Evolutionary conservation across 164 flowering plant genomes (phyloP).

Genomic region (Stephania cephalantha): DNA sequence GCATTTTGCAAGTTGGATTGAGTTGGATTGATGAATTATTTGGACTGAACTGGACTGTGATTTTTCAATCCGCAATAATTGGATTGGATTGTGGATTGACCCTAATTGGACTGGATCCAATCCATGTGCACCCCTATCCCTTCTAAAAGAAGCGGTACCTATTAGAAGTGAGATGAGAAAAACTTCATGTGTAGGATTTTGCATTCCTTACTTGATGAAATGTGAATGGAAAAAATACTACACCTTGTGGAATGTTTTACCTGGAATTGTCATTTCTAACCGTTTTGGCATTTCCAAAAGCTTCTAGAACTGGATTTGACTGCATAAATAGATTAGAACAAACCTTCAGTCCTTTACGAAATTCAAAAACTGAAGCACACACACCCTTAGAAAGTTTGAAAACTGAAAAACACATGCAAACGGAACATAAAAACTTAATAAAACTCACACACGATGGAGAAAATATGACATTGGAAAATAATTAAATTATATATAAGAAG

Average conservation of each 20-base stretch:
- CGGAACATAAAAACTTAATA: too few relatives aligned
- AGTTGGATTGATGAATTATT: too few relatives aligned
- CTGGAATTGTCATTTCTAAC: slow-evolving; percentile 82
- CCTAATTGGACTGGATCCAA: too few relatives aligned
- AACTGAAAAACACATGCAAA: too few relatives aligned
- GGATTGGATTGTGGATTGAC: too few relatives aligned
- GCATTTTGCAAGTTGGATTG: too few relatives aligned
- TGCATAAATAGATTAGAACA: slow-evolving; percentile 26
- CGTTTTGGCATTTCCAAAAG: slow-evolving; percentile 91
- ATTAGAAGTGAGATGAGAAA: background rate
- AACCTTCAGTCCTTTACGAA: background rate
- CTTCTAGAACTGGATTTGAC: slow-evolving; percentile 95
- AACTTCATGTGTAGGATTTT: background rate
- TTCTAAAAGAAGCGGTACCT: too few relatives aligned
- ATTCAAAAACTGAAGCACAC: background rate
- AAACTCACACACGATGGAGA: background rate
- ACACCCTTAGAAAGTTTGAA: too few relatives aligned
- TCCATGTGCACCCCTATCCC: background rate
- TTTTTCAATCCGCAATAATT: too few relatives aligned
- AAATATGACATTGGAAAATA: background rate
- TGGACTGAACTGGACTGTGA: too few relatives aligned
- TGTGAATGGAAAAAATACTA: background rate
- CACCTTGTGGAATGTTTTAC: slow-evolving; percentile 28
- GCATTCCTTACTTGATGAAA: background rate
- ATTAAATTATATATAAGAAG: slow-evolving; percentile 4